Evolutionary conservation across 352 stramenopile species (phyloP).

Genomic region (Pythium rhizo-oryzae): DNA sequence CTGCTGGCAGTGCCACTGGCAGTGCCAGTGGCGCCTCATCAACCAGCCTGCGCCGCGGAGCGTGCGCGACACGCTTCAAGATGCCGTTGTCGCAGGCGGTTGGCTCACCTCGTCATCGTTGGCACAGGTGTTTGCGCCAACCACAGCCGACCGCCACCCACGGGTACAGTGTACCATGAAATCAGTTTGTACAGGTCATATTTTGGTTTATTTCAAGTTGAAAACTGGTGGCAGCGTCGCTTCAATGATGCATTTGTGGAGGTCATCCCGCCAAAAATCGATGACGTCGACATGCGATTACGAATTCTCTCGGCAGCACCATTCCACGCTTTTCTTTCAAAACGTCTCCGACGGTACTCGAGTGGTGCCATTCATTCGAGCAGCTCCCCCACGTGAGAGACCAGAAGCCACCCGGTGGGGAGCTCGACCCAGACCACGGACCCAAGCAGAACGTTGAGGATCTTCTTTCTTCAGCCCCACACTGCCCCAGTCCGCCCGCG

Average conservation of each 20-base stretch:
- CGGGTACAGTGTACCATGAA: conserved; percentile 9
- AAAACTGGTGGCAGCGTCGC: not conserved
- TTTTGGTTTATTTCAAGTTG: not conserved
- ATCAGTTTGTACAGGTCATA: conserved; percentile 3
- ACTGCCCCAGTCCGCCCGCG: not conserved
- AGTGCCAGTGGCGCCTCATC: not conserved
- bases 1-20: no score
- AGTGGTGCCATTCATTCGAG: not conserved
- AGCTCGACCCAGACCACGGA: not conserved
- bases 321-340: not conserved
- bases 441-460: conserved; percentile 19
- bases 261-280: not conserved
- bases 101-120: not conserved
- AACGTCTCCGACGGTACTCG: conserved; percentile 10
- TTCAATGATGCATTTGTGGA: conserved; percentile 9
- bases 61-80: conserved; percentile 26
- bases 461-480: conserved; percentile 8
- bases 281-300: conserved; percentile 24
- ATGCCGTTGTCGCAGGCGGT: conserved; percentile 3
- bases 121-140: conserved; percentile 17
- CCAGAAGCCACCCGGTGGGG: not conserved
- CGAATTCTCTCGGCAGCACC: not conserved
- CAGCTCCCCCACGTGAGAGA: not conserved
- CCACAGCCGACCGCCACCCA: not conserved
- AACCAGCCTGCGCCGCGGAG: not conserved